Percentiles rank a stretch among this genome's conserved stretches.
Evolutionary conservation across 2,329 filamentous ascomycete species (phyloP).

Genomic region (Phyllosticta citrichinensis): DNA sequence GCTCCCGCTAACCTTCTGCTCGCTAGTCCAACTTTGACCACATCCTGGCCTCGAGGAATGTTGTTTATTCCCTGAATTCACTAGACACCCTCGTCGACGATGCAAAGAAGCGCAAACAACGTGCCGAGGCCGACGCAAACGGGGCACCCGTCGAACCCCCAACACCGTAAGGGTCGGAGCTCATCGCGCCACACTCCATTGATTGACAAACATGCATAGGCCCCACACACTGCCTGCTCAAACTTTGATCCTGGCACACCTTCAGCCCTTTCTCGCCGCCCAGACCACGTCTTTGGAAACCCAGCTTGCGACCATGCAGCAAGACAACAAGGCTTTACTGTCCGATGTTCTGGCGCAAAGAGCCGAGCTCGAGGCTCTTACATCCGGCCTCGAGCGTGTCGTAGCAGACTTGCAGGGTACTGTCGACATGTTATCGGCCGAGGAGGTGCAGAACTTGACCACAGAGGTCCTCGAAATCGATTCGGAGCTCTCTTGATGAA

Average conservation of each 20-base stretch:
- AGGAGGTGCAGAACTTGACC: conserved; percentile 26
- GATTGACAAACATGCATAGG: conserved; percentile 23
- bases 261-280: conserved; percentile 45
- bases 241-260: conserved; percentile 48
- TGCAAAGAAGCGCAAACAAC: conserved; percentile 43
- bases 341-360: conserved; percentile 44
- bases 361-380: conserved; percentile 45
- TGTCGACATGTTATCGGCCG: conserved; percentile 31
- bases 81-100: conserved; percentile 51
- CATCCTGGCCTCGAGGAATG: conserved; percentile 46
- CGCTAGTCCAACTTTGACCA: conserved; percentile 46
- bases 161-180: conserved; percentile 1
- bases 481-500: neutral
- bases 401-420: conserved; percentile 47
- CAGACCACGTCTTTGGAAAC: conserved; percentile 39
- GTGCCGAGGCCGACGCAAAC: conserved; percentile 28
- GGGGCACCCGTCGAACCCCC: conserved; percentile 25
- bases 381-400: conserved; percentile 45
- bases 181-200: neutral
- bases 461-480: conserved; percentile 26
- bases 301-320: conserved; percentile 41
- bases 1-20: neutral
- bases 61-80: conserved; percentile 49
- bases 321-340: conserved; percentile 44
- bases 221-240: conserved; percentile 49